Conservation (phyloP, 2,329 filamentous ascomycete species). For the Pseudogymnoascus sp. region DNA sequence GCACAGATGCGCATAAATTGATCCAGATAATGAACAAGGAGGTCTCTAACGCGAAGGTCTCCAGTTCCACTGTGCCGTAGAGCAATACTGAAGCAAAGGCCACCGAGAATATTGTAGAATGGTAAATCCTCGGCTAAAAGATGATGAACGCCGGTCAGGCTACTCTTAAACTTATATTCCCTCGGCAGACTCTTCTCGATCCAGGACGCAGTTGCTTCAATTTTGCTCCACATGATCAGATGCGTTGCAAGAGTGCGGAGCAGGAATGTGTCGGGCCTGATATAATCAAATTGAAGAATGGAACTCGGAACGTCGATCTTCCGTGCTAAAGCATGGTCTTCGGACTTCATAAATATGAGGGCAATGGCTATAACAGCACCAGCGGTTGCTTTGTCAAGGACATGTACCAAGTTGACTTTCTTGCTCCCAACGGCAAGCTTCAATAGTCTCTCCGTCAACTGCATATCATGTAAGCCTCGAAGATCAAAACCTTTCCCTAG, state of each 20-base stretch:
- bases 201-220: constrained; percentile 67
- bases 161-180: constrained; percentile 55
- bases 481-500: constrained; percentile 83
- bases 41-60: constrained; percentile 62
- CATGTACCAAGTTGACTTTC: constrained; percentile 83
- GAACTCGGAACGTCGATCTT: constrained; percentile 94
- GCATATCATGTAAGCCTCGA: constrained; percentile 86
- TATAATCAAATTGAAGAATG: constrained; percentile 84
- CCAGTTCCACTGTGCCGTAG: constrained; percentile 67
- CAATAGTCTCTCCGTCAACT: constrained; percentile 78
- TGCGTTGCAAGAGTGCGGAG: constrained; percentile 83
- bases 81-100: constrained; percentile 73
- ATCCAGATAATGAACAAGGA: constrained; percentile 77
- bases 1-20: constrained; percentile 72
- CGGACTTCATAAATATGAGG: constrained; percentile 95
- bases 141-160: constrained; percentile 48
- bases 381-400: constrained; percentile 85
- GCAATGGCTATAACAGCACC: constrained; percentile 87
- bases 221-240: constrained; percentile 84
- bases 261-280: constrained; percentile 85
- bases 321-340: constrained; percentile 73
- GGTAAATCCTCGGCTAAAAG: constrained; percentile 78
- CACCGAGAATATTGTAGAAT: constrained; percentile 85
- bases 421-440: constrained; percentile 80
- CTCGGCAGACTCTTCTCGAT: constrained; percentile 63